These are phyloP conservation scores for Talaromyces sp. DNA, from an alignment of 2,329 filamentous ascomycete genomes.

Conservation along the genomic window DNA sequence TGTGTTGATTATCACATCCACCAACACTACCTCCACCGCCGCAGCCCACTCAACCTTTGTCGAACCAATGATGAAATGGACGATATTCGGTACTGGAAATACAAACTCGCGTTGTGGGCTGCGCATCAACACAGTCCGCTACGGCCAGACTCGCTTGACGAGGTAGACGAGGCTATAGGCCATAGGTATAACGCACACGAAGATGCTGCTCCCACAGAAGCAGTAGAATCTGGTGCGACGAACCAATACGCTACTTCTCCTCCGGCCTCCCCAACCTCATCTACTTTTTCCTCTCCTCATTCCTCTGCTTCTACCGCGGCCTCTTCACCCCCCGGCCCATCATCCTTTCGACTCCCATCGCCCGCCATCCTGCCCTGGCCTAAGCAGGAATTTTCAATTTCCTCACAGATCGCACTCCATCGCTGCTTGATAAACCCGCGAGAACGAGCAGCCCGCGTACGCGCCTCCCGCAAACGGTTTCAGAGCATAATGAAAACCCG, in stretches of 20 bases:
- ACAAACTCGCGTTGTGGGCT: slow-evolving; percentile 12
- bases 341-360: neutral
- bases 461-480: slow-evolving; percentile 1
- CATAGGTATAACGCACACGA: neutral
- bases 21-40: slow-evolving; percentile 21
- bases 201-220: neutral
- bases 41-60: slow-evolving; percentile 23
- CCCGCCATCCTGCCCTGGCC: slow-evolving; percentile 5
- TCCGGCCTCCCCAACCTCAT: slow-evolving; percentile 4
- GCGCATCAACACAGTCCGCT: neutral
- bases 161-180: neutral
- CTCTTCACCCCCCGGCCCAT: slow-evolving; percentile 1
- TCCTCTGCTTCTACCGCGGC: slow-evolving; percentile 7
- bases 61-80: slow-evolving; percentile 23
- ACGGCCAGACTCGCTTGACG: neutral
- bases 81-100: slow-evolving; percentile 22
- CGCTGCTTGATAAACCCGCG: slow-evolving; percentile 4
- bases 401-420: slow-evolving; percentile 6
- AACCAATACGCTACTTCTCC: neutral
- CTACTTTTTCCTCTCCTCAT: slow-evolving; percentile 4
- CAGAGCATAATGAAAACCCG: slow-evolving; percentile 5
- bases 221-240: neutral
- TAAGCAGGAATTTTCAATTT: slow-evolving; percentile 5
- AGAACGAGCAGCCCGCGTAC: slow-evolving; percentile 6
- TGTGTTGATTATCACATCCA: slow-evolving; percentile 28